These are phyloP conservation scores for Allantophomopsis cytisporea DNA, from an alignment of 2,329 filamentous ascomycete genomes.

Conservation along the genomic window DNA sequence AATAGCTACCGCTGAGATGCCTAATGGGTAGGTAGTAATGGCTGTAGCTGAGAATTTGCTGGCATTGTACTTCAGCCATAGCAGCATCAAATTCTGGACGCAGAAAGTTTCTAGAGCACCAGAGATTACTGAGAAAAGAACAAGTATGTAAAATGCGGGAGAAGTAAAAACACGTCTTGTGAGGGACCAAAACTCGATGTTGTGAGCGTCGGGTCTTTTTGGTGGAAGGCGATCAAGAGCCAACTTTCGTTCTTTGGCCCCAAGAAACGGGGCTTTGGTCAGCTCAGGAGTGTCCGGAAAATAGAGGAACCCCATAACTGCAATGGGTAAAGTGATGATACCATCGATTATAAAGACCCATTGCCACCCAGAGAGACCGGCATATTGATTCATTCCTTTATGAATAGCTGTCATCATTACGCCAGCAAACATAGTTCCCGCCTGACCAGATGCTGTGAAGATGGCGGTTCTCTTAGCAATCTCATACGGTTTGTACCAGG, in stretches of 20 bases:
- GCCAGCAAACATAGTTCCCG: conserved; percentile 21
- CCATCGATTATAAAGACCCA: conserved; percentile 34
- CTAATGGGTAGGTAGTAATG: too few species aligned
- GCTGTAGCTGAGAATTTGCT: too few species aligned
- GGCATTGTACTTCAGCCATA: too few species aligned
- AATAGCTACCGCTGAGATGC: too few species aligned
- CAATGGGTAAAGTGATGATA: conserved; percentile 26
- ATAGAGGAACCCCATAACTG: conserved; percentile 1
- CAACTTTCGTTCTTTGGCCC: conserved; percentile 7
- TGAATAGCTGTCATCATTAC: conserved; percentile 25
- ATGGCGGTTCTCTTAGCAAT: conserved; percentile 4
- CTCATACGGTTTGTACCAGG: conserved; percentile 3
- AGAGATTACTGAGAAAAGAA: conserved; percentile 50
- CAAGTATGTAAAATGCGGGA: conserved; percentile 50
- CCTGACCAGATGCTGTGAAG: conserved; percentile 2
- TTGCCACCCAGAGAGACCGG: conserved; percentile 25
- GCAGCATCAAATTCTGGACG: too few species aligned
- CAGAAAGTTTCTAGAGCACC: too few species aligned
- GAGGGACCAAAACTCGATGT: conserved; percentile 25
- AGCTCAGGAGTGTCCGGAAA: conserved; percentile 5
- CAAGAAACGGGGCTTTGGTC: conserved; percentile 7
- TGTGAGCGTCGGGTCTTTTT: conserved; percentile 20
- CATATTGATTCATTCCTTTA: conserved; percentile 21
- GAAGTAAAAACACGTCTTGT: conserved; percentile 37
- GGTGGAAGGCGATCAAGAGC: conserved; percentile 6